Evolutionary conservation across 228 moss, liverwort and hornwort species (phyloP), one percentile per base, ranked within the genome.

Genomic region (Sphagnum fallax): DNA sequence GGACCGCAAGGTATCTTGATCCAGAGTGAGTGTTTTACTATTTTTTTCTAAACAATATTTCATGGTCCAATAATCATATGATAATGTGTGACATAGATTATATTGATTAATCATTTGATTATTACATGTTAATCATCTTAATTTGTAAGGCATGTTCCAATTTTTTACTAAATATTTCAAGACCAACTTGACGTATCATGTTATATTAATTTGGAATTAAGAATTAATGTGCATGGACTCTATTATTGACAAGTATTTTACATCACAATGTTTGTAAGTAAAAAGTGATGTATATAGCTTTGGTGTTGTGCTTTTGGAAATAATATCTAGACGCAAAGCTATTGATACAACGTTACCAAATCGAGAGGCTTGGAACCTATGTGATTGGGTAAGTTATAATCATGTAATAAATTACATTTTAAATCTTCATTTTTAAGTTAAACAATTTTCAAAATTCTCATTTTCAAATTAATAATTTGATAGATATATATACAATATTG

Each of bases 241-340:
- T 14, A 51, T 9, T 5, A 16, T 64, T 68, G 7, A 11, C 65
- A 79, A 72, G 65, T 79, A 75, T 65, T 64, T 32, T 32, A 6
- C 52, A 8, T 47, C 75, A 11, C 51, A 72, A 52, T 59, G 13
- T 10, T 66, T 80, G 61, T 72, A 69, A 5, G 64, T 69, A 6
- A 80, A 80, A 71, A 80, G 76, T 50, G 80, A 80, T 52, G 69
- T 80, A 7, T 80, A 65, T 16, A 76, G 80, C 49, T 75, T 76
- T 47, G 80, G 80, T 64, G 51, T 80, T 58, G 76, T 80, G 48
- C 60, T 75, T 52, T 75, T 80, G 13, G 80, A 80, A 62, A 52
- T 80, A 11, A 47, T 76, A 5, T 9, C 72, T 0, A 72, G 69
- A 5, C 68, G 65, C n/a, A 65, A 50, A 72, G 53, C 80, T 57